phyloP scores from a whole-genome alignment of 2,329 filamentous ascomycete species.

The Fusarium graminum region DNA sequence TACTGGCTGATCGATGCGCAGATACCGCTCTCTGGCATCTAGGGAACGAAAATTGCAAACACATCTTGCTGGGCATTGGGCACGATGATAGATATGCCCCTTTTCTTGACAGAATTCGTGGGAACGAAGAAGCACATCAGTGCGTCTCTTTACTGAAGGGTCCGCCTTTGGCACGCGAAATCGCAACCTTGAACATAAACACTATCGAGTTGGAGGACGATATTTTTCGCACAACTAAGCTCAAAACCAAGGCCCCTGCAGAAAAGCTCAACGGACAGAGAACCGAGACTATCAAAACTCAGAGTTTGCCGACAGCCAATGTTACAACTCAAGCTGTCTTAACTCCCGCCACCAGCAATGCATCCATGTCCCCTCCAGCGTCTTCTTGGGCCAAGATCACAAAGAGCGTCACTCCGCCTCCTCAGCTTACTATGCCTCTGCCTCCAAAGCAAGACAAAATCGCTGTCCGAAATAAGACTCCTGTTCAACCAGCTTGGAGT shows the following conservation, averaged over 20 bases:
- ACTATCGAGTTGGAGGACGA: slow-evolving; percentile 61
- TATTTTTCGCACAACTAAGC: slow-evolving; percentile 68
- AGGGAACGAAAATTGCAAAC: slow-evolving; percentile 71
- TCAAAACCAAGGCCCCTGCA: slow-evolving; percentile 50
- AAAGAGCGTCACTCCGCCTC: slow-evolving; percentile 58
- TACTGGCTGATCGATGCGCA: slow-evolving; percentile 46
- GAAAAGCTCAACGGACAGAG: slow-evolving; percentile 10
- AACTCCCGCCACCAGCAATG: slow-evolving; percentile 46
- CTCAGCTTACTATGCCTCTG: slow-evolving; percentile 56
- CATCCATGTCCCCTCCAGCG: slow-evolving; percentile 45
- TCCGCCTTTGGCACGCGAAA: slow-evolving; percentile 62
- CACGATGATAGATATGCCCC: slow-evolving; percentile 72
- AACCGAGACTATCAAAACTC: slow-evolving; percentile 10
- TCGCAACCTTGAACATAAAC: slow-evolving; percentile 61
- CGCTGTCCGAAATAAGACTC: slow-evolving; percentile 38
- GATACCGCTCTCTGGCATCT: slow-evolving; percentile 69
- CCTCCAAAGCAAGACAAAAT: slow-evolving; percentile 50
- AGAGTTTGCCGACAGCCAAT: slow-evolving; percentile 24
- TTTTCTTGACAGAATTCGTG: slow-evolving; percentile 68
- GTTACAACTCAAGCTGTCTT: slow-evolving; percentile 34
- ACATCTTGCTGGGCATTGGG: slow-evolving; percentile 71
- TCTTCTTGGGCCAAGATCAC: slow-evolving; percentile 56
- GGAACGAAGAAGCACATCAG: slow-evolving; percentile 57
- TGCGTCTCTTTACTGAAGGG: slow-evolving; percentile 69
- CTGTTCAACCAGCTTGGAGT: slow-evolving; percentile 59